Conservation (phyloP, 305 asterid genomes). For the Solanum hybrid region DNA sequence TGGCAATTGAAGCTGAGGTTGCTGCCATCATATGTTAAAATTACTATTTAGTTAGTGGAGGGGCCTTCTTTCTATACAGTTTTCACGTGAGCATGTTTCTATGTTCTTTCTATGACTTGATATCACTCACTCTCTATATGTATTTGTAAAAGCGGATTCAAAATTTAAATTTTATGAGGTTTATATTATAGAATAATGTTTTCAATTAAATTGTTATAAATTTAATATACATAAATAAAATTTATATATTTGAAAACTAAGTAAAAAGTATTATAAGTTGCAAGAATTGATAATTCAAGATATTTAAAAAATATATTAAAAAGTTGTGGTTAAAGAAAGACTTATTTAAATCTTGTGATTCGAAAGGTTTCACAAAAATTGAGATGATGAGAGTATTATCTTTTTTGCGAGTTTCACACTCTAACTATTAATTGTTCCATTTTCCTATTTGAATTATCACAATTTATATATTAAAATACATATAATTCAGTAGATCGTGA, state of each 20-base stretch:
- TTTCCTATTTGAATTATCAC: background rate
- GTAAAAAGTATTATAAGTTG: background rate
- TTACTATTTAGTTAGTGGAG: slow-evolving; percentile 12
- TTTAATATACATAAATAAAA: no score
- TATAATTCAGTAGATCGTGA: background rate
- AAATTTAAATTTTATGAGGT: background rate
- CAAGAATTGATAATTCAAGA: background rate
- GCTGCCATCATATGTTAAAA: background rate
- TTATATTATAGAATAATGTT: background rate
- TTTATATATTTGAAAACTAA: background rate
- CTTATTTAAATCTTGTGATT: background rate
- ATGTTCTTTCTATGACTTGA: slow-evolving; percentile 15
- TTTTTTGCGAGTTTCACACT: background rate
- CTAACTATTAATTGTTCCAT: background rate
- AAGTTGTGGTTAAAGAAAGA: background rate
- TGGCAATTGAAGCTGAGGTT: background rate
- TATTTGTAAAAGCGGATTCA: background rate
- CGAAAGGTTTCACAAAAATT: background rate
- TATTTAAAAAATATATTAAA: background rate
- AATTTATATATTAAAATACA: background rate
- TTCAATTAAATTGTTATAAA: background rate
- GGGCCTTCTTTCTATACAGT: background rate
- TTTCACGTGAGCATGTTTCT: slow-evolving; percentile 17
- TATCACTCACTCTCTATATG: slow-evolving; percentile 6
- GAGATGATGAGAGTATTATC: background rate